Base-by-base conservation (phyloP, 2,329 filamentous ascomycete genomes). In the Paraphaeosphaeria minitans region DNA sequence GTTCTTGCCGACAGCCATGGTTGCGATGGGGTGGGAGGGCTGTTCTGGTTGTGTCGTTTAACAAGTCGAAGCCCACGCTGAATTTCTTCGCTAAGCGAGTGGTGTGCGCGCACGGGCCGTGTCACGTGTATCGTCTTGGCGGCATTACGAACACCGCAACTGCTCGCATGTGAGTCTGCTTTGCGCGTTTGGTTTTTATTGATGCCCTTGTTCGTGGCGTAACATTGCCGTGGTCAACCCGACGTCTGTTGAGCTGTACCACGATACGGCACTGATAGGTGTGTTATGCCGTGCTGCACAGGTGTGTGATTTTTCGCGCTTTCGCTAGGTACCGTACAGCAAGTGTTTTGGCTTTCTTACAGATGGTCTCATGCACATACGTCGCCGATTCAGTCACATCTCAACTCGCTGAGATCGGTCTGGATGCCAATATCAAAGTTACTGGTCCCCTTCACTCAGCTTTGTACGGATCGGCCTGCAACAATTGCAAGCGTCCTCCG, bases 1-100 rank as follows among this genome's bases (percentile, higher is more conserved):
- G 90, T 99, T 99, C 92, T 92, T 92, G 85, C 89, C 89, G 82
- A 92, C 89, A 86, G 89, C 89, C 89, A 92, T 90, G 81, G 82
- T 88, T 87, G 84, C 84, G 85, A 77, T 67, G 69, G 62, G 66
- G 69, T 71, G 16, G 33, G 16, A 46, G 66, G 66, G 66, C 57
- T 62, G 61, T 60, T 59, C 53, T 67, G 63, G 69, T 64, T 70
- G 71, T 69, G 74, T 74, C 67, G 73, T 70, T 67, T 69, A 64
- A 45, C 51, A 42, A 45, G 51, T 60, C 52, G 53, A 64, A 29
- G 33, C 31, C 27, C 49, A 27, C n/a, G 47, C 29, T 29, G 41
- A 45, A 50, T 52, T 45, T 53, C 37, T 35, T 52, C 41, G 63
- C 58, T 63, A 49, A 57, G 49, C 50, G 51, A 56, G 55, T 58